phyloP scores from a whole-genome alignment of 805 yeast species.

The Schwanniomyces yamadae region DNA sequence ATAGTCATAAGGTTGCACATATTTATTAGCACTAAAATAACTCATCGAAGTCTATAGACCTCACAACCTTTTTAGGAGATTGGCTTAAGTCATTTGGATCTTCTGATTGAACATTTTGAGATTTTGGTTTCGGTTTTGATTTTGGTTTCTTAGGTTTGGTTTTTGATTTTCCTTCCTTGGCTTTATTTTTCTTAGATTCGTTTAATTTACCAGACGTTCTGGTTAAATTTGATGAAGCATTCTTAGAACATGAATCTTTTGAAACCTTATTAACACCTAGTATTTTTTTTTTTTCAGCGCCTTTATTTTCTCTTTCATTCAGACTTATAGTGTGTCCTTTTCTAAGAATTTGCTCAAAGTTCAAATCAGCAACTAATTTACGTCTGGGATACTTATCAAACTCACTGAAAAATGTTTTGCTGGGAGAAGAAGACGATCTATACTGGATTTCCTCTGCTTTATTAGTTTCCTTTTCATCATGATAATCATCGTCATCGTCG shows the following conservation, averaged over 20 bases:
- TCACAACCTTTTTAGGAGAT: constrained; percentile 15
- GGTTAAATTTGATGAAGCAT: too few species aligned
- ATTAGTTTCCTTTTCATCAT: neutral
- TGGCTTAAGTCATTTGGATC: neutral
- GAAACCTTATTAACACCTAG: too few species aligned
- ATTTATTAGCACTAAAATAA: constrained; percentile 9
- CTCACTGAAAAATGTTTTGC: constrained; percentile 22
- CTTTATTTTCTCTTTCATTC: neutral
- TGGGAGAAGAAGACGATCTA: constrained; percentile 24
- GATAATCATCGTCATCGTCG: too few species aligned
- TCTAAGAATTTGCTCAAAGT: constrained; percentile 27
- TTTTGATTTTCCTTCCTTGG: constrained; percentile 1
- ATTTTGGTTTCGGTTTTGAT: constrained; percentile 2
- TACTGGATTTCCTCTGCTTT: constrained; percentile 19
- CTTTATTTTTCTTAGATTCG: neutral
- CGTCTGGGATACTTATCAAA: constrained; percentile 21
- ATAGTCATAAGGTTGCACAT: neutral
- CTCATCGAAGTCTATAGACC: constrained; percentile 17
- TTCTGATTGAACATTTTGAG: constrained; percentile 2
- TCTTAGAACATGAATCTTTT: too few species aligned
- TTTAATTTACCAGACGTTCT: too few species aligned
- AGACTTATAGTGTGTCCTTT: constrained; percentile 13
- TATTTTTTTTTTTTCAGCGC: too few species aligned
- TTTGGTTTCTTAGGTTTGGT: constrained; percentile 4
- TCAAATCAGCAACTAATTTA: constrained; percentile 28